Conservation (phyloP, 768 basidiomycete species). For the Termitomyces titanicus region DNA sequence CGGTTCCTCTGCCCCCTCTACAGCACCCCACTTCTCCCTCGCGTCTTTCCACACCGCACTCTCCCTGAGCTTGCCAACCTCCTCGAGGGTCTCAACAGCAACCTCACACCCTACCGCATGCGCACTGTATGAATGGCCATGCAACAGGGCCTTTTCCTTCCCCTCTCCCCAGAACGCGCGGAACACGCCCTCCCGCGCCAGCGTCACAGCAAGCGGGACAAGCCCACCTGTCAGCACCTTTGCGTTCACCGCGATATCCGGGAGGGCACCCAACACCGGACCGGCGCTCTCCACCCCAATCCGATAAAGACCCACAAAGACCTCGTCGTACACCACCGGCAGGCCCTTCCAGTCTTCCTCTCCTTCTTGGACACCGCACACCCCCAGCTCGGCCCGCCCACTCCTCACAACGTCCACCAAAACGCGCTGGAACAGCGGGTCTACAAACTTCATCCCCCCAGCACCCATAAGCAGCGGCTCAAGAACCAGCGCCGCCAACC, state of each 20-base stretch:
- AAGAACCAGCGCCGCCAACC: constrained; percentile 74
- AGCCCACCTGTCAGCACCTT: constrained; percentile 94
- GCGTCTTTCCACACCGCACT: constrained; percentile 60
- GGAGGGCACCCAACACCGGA: constrained; percentile 64
- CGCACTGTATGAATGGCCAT: constrained; percentile 96
- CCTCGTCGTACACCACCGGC: constrained; percentile 94
- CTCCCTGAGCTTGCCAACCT: constrained; percentile 49
- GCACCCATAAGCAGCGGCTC: constrained; percentile 95
- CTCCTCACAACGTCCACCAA: constrained; percentile 76
- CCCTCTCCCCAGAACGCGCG: constrained; percentile 67
- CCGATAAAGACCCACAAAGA: constrained; percentile 91
- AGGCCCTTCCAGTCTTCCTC: constrained; percentile 57
- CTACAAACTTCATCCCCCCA: constrained; percentile 96
- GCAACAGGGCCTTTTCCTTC: constrained; percentile 85
- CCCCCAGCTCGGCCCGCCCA: constrained; percentile 1
- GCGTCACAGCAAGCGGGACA: constrained; percentile 80
- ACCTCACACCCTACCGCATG: constrained; percentile 92
- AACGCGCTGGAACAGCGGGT: constrained; percentile 91
- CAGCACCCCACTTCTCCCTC: constrained; percentile 50
- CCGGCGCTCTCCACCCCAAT: constrained; percentile 67
- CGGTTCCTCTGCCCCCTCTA: constrained; percentile 40
- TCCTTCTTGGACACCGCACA: neutral
- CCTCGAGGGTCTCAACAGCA: constrained; percentile 72
- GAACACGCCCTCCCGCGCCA: constrained; percentile 81
- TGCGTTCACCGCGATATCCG: constrained; percentile 90